These are phyloP conservation scores for Aleurites moluccanus DNA, from an alignment of 441 rosid genomes.

Conservation along the genomic window DNA sequence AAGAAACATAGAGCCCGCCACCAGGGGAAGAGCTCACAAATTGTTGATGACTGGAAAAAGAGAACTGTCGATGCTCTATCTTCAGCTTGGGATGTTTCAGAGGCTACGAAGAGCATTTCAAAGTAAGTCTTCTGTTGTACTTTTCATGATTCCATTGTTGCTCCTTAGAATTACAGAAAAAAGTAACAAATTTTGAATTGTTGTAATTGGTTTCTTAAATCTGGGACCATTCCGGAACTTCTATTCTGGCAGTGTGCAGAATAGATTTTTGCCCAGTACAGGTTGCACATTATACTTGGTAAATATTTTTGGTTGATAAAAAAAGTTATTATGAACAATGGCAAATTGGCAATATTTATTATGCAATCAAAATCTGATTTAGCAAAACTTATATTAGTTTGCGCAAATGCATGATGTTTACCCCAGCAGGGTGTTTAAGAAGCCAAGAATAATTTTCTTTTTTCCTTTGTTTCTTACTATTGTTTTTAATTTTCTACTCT, in stretches of 20 bases:
- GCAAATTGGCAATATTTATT: background rate
- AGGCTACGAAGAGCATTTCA: constrained; percentile 54
- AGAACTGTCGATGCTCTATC: constrained; percentile 46
- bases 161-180: background rate
- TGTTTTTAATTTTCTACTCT: too few relatives aligned
- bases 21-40: constrained; percentile 58
- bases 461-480: background rate
- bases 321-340: background rate
- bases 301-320: background rate
- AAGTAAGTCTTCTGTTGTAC: constrained; percentile 40
- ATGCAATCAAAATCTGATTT: background rate
- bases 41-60: constrained; percentile 70
- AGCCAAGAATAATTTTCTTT: background rate
- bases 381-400: background rate
- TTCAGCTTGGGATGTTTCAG: constrained; percentile 64
- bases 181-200: background rate
- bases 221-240: background rate
- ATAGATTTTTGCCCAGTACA: too few relatives aligned
- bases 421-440: background rate
- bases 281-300: background rate
- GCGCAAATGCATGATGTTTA: background rate
- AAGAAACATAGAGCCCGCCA: constrained; percentile 62
- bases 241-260: background rate
- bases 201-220: background rate
- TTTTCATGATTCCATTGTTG: background rate